Evolutionary conservation across 176 grass and related monocot species (phyloP).

Genomic region (Poa pratensis): DNA sequence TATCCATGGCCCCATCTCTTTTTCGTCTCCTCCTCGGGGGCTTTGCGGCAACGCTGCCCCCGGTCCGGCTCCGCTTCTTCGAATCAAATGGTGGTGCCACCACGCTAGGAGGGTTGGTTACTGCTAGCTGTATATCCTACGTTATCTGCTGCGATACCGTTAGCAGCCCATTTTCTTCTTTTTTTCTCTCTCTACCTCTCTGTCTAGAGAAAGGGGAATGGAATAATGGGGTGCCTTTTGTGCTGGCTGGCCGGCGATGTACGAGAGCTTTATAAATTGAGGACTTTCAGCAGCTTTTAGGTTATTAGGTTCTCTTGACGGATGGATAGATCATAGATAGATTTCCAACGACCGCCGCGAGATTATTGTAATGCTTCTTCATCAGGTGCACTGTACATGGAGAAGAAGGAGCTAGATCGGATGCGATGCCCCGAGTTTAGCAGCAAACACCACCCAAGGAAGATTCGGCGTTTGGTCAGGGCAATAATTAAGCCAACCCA

Average conservation of each 20-base stretch:
- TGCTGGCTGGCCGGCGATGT: background rate
- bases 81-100: background rate
- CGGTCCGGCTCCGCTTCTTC: background rate
- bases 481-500: slow-evolving; percentile 25
- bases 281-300: slow-evolving; percentile 1
- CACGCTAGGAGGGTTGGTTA: background rate
- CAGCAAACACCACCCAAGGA: slow-evolving; percentile 16
- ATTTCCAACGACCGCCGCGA: slow-evolving; percentile 30
- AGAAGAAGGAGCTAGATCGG: background rate
- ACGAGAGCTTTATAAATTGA: background rate
- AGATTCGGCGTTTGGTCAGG: slow-evolving; percentile 46
- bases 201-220: background rate
- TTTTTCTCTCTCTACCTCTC: background rate
- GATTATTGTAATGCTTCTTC: slow-evolving; percentile 33
- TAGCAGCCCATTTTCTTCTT: background rate
- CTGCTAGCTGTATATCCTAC: background rate
- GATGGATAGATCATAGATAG: background rate
- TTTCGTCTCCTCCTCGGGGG: background rate
- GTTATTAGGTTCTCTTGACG: background rate
- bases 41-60: background rate
- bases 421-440: background rate
- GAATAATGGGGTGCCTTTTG: slow-evolving; percentile 31
- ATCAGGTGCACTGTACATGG: background rate
- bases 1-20: slow-evolving; percentile 49
- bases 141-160: slow-evolving; percentile 42